A percentile compares a stretch with the other conserved stretches of the same genome.
phyloP scores from a whole-genome alignment of 2,329 filamentous ascomycete species.

The Monosporascus sp. region DNA sequence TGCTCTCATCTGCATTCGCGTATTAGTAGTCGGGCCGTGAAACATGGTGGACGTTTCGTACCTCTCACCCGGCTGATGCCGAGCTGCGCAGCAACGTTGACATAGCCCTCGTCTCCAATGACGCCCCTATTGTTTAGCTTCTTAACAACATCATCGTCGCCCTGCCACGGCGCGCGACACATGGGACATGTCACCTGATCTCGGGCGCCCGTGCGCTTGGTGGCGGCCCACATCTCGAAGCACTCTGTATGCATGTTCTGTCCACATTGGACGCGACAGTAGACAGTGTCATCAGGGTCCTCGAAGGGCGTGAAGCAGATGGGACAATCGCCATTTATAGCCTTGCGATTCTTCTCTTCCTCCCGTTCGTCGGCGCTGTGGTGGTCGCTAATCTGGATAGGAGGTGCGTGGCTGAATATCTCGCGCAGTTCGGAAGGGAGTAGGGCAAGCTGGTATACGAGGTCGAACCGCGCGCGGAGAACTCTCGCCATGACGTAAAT shows the following conservation, averaged over 20 bases:
- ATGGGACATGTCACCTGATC: slow-evolving; percentile 53
- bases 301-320: slow-evolving; percentile 51
- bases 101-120: slow-evolving; percentile 48
- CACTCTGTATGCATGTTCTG: slow-evolving; percentile 52
- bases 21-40: background rate
- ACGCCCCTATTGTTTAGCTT: slow-evolving; percentile 37
- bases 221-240: slow-evolving; percentile 49
- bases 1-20: slow-evolving; percentile 19
- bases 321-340: slow-evolving; percentile 49
- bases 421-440: slow-evolving; percentile 52
- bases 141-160: slow-evolving; percentile 36
- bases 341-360: slow-evolving; percentile 38
- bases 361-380: slow-evolving; percentile 1
- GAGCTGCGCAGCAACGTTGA: slow-evolving; percentile 57
- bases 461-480: slow-evolving; percentile 48
- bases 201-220: slow-evolving; percentile 32
- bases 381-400: slow-evolving; percentile 34
- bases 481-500: slow-evolving; percentile 57
- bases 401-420: slow-evolving; percentile 51
- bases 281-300: slow-evolving; percentile 36
- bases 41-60: slow-evolving; percentile 18
- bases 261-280: slow-evolving; percentile 46
- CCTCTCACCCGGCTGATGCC: slow-evolving; percentile 50
- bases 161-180: slow-evolving; percentile 54
- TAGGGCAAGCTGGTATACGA: slow-evolving; percentile 59